Conservation (phyloP, 2,329 filamentous ascomycete genomes). For the Metarhizium humberi region DNA sequence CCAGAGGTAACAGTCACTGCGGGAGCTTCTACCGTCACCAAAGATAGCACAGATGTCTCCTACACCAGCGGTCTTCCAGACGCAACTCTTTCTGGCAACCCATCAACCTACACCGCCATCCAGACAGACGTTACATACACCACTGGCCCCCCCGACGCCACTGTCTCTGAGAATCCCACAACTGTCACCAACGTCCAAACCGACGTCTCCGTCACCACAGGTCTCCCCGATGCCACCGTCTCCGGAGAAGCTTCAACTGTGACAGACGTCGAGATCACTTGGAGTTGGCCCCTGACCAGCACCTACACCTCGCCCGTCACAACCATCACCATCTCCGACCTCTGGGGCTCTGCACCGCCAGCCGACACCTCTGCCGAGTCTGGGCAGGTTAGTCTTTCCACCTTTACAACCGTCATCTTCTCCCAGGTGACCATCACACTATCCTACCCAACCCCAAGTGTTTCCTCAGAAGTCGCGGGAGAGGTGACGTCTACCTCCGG, state of each 20-base stretch:
- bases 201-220: constrained; percentile 17
- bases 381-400: constrained; percentile 5
- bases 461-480: constrained; percentile 13
- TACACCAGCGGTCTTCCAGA: constrained; percentile 14
- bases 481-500: constrained; percentile 12
- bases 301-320: constrained; percentile 10
- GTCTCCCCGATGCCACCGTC: constrained; percentile 22
- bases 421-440: constrained; percentile 15
- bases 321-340: constrained; percentile 21
- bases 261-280: constrained; percentile 17
- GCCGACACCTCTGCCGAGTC: not conserved
- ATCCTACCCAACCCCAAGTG: constrained; percentile 7
- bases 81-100: constrained; percentile 19
- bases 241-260: constrained; percentile 22
- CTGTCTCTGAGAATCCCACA: constrained; percentile 17
- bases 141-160: constrained; percentile 15
- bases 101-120: constrained; percentile 14
- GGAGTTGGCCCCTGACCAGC: constrained; percentile 11
- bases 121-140: constrained; percentile 14
- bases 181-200: constrained; percentile 22
- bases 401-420: constrained; percentile 15
- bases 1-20: constrained; percentile 18
- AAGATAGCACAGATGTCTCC: constrained; percentile 13
- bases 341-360: constrained; percentile 14
- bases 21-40: constrained; percentile 15